Evolutionary conservation across 2,329 filamentous ascomycete genomes (phyloP), one percentile per base, ranked within the genome.

Genomic region (Penicillium sp.): DNA sequence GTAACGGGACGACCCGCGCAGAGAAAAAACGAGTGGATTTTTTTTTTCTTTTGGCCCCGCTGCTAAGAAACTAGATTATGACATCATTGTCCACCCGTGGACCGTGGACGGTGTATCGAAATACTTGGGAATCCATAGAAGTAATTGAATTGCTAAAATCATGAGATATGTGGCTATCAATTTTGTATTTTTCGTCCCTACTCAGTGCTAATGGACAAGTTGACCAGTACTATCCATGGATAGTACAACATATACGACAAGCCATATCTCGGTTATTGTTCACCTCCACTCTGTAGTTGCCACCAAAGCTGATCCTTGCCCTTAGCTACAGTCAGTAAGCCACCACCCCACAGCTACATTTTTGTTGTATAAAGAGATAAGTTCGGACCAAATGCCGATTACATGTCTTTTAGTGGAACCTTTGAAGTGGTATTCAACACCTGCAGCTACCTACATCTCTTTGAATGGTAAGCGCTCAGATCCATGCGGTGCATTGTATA

Each of bases 1-100:
- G 20, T 53, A 57, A 39, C 63, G 62, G 63, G 58, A 65, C 60
- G 60, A 64, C 55, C 63, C 63, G 63, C 40, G 5, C 48, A 57
- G 59, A 54, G 53, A 14, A 42, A 39, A 43, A 20, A 8, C 2
- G 14, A 37, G 13, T 31, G 16, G 34, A 24, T 24, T 16, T 29
- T 45, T n/a, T 5, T 16, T 29, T 45, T n/a, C 5, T 38, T 43
- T 29, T 26, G n/a, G 32, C 32, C 35, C 40, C 53, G n/a, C 53
- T 24, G n/a, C 53, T 24, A 40, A 46, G 34, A 40, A 55, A 35
- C 29, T 35, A n/a, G n/a, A 13, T 4, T 26, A 13, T 55, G 39
- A 55, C 35, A 22, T 52, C 53, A 45, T 39, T 52, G 2, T 22
- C 6, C n/a, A 26, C 24, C 24, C 24, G 24, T 26, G 24, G 7